Conservation (phyloP, 371 early-diverging fungal genomes). For the Lichtheimia corymbifera region DNA sequence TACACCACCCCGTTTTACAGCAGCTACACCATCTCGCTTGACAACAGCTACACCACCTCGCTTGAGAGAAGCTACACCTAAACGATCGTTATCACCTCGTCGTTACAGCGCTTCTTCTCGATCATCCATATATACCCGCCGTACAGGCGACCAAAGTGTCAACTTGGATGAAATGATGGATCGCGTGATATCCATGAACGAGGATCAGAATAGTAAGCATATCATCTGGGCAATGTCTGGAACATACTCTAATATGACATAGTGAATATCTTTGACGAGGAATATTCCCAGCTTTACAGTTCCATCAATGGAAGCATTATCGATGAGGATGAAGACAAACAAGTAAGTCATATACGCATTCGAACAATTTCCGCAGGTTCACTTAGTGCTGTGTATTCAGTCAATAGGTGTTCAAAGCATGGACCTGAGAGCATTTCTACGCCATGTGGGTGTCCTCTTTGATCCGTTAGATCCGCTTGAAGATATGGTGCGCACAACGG, state of each 20-base stretch:
- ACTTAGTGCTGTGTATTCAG: too few relatives aligned
- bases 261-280: not conserved
- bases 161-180: conserved; percentile 1
- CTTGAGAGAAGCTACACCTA: too few relatives aligned
- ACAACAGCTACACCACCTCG: too few relatives aligned
- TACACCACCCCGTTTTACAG: too few relatives aligned
- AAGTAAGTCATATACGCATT: too few relatives aligned
- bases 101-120: too few relatives aligned
- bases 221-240: not conserved
- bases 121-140: too few relatives aligned
- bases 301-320: not conserved
- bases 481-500: not conserved
- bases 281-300: not conserved
- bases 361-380: too few relatives aligned
- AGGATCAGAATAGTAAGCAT: not conserved
- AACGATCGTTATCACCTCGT: too few relatives aligned
- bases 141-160: not conserved
- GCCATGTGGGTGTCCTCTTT: not conserved
- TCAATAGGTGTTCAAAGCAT: not conserved
- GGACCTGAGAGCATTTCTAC: not conserved
- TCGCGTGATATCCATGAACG: not conserved
- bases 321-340: too few relatives aligned
- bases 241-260: not conserved
- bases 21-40: too few relatives aligned
- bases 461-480: not conserved